phyloP scores from a whole-genome alignment of 768 basidiomycete species.

The Pleurotus djamor region DNA sequence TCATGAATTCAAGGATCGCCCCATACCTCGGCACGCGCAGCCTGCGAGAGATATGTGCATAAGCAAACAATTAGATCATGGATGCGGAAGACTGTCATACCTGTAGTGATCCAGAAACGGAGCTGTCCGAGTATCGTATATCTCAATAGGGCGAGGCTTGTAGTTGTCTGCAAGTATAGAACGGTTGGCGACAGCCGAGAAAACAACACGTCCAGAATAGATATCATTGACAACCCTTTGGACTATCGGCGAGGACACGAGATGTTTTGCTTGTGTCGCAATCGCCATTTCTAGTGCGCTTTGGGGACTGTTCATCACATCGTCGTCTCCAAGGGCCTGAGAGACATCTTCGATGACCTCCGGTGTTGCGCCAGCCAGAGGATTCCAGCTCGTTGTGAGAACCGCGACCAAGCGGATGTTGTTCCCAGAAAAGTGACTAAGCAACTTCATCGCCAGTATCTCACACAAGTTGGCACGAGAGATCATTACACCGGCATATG shows the following conservation, averaged over 20 bases:
- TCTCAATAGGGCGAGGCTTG: constrained; percentile 70
- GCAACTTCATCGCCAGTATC: constrained; percentile 84
- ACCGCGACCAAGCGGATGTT: constrained; percentile 78
- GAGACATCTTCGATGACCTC: constrained; percentile 71
- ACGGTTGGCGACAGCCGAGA: constrained; percentile 56
- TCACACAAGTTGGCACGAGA: constrained; percentile 78
- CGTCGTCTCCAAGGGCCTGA: constrained; percentile 49
- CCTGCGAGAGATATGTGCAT: constrained; percentile 27
- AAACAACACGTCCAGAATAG: constrained; percentile 75
- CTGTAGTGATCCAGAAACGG: constrained; percentile 86
- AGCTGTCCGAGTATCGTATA: constrained; percentile 64
- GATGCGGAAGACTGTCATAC: constrained; percentile 20
- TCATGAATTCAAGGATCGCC: constrained; percentile 74
- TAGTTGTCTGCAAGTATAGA: constrained; percentile 91
- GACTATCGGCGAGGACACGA: constrained; percentile 79
- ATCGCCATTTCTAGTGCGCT: constrained; percentile 95
- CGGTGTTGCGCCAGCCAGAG: constrained; percentile 71
- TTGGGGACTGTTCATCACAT: constrained; percentile 56
- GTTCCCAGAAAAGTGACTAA: constrained; percentile 69
- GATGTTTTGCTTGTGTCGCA: constrained; percentile 78
- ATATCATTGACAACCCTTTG: constrained; percentile 89
- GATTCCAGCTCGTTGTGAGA: constrained; percentile 82
- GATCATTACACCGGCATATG: constrained; percentile 71
- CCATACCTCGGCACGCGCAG: constrained; percentile 83
- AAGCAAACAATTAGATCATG: background rate